Percentiles rank a stretch among this genome's conserved stretches.
Evolutionary conservation across 1,284 basidiomycete species (phyloP).

Genomic region (Phlebopus sp.): DNA sequence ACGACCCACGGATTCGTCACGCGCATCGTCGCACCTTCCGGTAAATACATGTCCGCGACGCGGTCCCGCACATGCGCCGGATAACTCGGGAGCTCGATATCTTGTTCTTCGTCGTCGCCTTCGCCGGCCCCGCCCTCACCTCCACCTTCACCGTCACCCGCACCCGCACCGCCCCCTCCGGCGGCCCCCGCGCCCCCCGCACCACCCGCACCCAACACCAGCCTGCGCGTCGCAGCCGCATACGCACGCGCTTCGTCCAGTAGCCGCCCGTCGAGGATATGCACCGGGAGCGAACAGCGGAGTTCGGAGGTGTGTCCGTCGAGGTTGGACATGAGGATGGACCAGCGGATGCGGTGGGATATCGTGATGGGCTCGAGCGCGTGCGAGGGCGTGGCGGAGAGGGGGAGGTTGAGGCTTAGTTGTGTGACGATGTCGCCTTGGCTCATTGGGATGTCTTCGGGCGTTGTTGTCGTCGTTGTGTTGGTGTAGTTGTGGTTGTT

Average conservation of each 20-base stretch:
- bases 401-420: slow-evolving; percentile 46
- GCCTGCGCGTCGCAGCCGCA: slow-evolving; percentile 68
- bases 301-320: slow-evolving; percentile 90
- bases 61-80: slow-evolving; percentile 85
- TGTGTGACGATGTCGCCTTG: slow-evolving; percentile 48
- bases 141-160: too few species aligned
- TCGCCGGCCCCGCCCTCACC: too few species aligned
- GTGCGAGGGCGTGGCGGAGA: slow-evolving; percentile 61
- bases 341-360: slow-evolving; percentile 74
- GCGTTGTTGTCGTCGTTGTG: neutral
- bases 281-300: slow-evolving; percentile 85
- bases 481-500: too few species aligned
- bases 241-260: slow-evolving; percentile 72
- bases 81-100: slow-evolving; percentile 82
- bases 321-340: slow-evolving; percentile 74
- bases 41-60: slow-evolving; percentile 75
- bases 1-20: slow-evolving; percentile 65
- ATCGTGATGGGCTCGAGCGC: slow-evolving; percentile 69
- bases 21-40: slow-evolving; percentile 62
- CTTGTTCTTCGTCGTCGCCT: slow-evolving; percentile 47
- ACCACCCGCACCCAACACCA: slow-evolving; percentile 36
- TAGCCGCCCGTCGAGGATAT: slow-evolving; percentile 72
- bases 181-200: too few species aligned
- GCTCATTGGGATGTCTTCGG: slow-evolving; percentile 25
- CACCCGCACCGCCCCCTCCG: too few species aligned